These are phyloP conservation scores for Fusarium domesticum DNA, from an alignment of 2,329 filamentous ascomycete species.

Conservation along the genomic window DNA sequence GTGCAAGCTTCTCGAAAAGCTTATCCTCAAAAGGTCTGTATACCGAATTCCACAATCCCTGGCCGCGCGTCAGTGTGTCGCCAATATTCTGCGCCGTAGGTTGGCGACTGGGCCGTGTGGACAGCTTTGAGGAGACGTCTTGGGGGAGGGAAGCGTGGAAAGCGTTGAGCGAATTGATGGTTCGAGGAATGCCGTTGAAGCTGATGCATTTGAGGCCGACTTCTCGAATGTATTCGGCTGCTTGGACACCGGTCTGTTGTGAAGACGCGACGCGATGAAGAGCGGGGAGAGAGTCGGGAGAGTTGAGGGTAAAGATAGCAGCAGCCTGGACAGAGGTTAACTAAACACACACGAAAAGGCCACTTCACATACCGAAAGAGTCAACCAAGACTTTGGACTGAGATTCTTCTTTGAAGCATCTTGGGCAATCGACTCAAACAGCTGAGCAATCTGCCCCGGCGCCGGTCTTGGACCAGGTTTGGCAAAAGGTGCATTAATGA, in stretches of 20 bases:
- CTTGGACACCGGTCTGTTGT: slow-evolving; percentile 36
- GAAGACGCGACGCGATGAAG: slow-evolving; percentile 54
- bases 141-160: slow-evolving; percentile 63
- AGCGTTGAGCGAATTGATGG: slow-evolving; percentile 76
- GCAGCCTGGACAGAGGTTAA: slow-evolving; percentile 54
- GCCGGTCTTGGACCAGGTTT: slow-evolving; percentile 64
- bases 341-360: too few relatives aligned
- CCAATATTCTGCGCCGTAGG: slow-evolving; percentile 53
- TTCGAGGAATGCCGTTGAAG: slow-evolving; percentile 79
- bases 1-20: slow-evolving; percentile 65
- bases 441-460: slow-evolving; percentile 57
- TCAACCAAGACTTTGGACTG: slow-evolving; percentile 63
- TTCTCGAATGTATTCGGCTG: slow-evolving; percentile 71
- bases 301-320: slow-evolving; percentile 83
- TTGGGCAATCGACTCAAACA: slow-evolving; percentile 62
- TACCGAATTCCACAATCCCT: slow-evolving; percentile 69
- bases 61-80: slow-evolving; percentile 55
- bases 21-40: slow-evolving; percentile 74
- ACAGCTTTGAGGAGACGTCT: slow-evolving; percentile 52
- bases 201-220: slow-evolving; percentile 74
- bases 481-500: slow-evolving; percentile 69
- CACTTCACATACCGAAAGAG: slow-evolving; percentile 61
- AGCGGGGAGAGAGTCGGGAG: slow-evolving; percentile 67
- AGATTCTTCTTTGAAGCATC: slow-evolving; percentile 62
- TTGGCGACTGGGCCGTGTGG: slow-evolving; percentile 53